Base-by-base conservation (phyloP, 352 stramenopile genomes). In the Pythium dissotocum region DNA sequence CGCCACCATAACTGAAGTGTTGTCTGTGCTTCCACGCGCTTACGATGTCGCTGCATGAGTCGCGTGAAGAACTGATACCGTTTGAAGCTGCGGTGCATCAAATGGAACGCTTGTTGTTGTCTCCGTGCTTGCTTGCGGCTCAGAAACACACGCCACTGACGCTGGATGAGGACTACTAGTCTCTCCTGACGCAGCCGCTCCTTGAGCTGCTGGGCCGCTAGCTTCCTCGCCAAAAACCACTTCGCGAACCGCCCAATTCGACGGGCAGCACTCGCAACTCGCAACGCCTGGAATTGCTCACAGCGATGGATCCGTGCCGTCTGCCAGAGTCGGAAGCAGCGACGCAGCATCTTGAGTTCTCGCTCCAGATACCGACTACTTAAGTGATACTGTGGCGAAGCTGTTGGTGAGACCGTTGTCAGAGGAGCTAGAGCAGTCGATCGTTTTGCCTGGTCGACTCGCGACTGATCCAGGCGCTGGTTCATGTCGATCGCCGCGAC, bases 311-410 rank as follows among this genome's bases (percentile, higher is more conserved):
- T 12, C 24, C 72, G 61, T 16, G 67, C 72, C 2, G 63, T 48
- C 16, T 65, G 74, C 84, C 84, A 92, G 2, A 55, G 64, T 1
- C 64, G 59, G 16, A 90, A 80, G 53, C 78, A 87, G 6, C 84
- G 80, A 13, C 82, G 80, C 32, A 92, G 65, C 67, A 85, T 80
- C 61, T 92, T 92, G 51, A 92, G 65, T 44, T 92, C 84, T 9
- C 79, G 70, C 59, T 92, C 79, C 51, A 90, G 52, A 57, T 78
- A 92, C 28, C 72, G 69, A 1, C 28, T 58, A 55, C 62, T 71
- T 14, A 76, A 56, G 2, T 33, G 51, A 6, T 44, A 18, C 55
- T 3, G 33, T 36, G 32, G 60, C 1, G 28, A 55, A 53, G 6
- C 18, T 26, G 24, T 10, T 42, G 32, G 21, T 42, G 33, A 13